A percentile compares a stretch with the other conserved stretches of the same genome.
Evolutionary conservation across 495 filamentous ascomycete genomes (phyloP).

Genomic region (Melanomma pulvis-pyrius): DNA sequence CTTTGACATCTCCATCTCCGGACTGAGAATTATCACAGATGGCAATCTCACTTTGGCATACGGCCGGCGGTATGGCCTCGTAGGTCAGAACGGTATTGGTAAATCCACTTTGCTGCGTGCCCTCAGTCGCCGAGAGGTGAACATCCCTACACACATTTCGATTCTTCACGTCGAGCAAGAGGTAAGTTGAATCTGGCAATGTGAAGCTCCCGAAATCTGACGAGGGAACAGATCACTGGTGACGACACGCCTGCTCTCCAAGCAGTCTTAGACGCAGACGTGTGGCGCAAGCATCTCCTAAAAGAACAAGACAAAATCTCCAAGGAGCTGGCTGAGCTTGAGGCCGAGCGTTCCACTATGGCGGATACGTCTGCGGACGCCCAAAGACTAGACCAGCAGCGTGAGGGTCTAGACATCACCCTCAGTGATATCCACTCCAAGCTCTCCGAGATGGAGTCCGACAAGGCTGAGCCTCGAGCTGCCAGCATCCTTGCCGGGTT

Average conservation of each 20-base stretch:
- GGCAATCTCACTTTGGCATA: conserved; percentile 88
- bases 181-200: conserved; percentile 51
- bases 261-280: conserved; percentile 95
- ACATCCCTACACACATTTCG: conserved; percentile 94
- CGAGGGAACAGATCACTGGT: conserved; percentile 71
- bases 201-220: neutral
- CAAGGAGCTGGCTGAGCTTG: conserved; percentile 74
- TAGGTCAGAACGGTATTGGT: conserved; percentile 99
- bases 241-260: conserved; percentile 96
- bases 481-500: conserved; percentile 96
- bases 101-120: conserved; percentile 94
- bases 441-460: conserved; percentile 97
- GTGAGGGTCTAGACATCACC: conserved; percentile 86
- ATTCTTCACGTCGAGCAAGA: conserved; percentile 99
- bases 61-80: conserved; percentile 92
- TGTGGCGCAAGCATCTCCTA: conserved; percentile 96
- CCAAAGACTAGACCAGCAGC: conserved; percentile 76
- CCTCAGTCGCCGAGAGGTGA: conserved; percentile 87
- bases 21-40: conserved; percentile 84
- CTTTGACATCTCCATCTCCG: conserved; percentile 90
- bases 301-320: conserved; percentile 91
- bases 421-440: conserved; percentile 90
- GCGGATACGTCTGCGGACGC: conserved; percentile 88
- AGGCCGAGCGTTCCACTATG: conserved; percentile 74
- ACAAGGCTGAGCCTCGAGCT: conserved; percentile 93